Percentiles rank a stretch among this genome's conserved stretches.
phyloP scores from a whole-genome alignment of 371 early-diverging fungal genomes.

The Mortierella sp. region DNA sequence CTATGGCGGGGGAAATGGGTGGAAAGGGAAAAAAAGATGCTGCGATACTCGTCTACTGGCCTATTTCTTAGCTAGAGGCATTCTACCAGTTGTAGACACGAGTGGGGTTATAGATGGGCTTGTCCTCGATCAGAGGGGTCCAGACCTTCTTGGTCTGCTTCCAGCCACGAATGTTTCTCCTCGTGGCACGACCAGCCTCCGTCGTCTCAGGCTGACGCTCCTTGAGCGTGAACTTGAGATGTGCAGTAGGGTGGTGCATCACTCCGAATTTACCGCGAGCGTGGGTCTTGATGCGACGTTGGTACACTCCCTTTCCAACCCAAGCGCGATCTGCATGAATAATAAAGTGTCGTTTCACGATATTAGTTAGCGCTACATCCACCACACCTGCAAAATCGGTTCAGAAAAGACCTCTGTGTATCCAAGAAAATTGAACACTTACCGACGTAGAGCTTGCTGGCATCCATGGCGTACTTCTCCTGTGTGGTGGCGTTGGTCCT shows the following conservation, averaged over 20 bases:
- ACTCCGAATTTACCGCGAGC: constrained; percentile 89
- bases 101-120: constrained; percentile 84
- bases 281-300: constrained; percentile 78
- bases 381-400: neutral
- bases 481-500: constrained; percentile 79
- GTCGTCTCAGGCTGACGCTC: constrained; percentile 60
- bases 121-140: constrained; percentile 77
- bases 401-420: neutral
- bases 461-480: constrained; percentile 71
- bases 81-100: constrained; percentile 85
- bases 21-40: constrained; percentile 7
- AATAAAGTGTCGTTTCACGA: too few relatives aligned
- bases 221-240: constrained; percentile 86
- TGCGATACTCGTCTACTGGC: constrained; percentile 1
- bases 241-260: constrained; percentile 83
- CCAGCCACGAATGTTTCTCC: constrained; percentile 74
- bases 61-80: neutral
- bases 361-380: neutral
- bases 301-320: constrained; percentile 91
- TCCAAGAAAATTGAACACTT: constrained; percentile 12
- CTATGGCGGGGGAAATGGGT: too few relatives aligned
- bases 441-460: constrained; percentile 69
- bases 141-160: constrained; percentile 77
- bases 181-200: constrained; percentile 55
- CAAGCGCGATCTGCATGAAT: constrained; percentile 81